Percentiles rank a stretch among this genome's conserved stretches.
Conservation (phyloP, 352 stramenopile genomes). For the Pythium coloratum region DNA sequence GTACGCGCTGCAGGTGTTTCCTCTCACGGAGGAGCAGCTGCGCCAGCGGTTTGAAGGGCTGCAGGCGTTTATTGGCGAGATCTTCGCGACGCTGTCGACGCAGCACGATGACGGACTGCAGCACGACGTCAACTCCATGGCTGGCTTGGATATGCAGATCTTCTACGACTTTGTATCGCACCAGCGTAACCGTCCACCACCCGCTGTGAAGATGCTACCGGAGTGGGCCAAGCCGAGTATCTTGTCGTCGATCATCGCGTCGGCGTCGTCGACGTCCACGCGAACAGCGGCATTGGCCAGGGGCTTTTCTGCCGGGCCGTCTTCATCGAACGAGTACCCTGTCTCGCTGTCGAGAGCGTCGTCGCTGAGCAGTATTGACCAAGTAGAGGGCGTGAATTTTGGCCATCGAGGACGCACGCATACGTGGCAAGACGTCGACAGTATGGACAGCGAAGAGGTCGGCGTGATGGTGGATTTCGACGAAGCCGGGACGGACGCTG, state of each 20-base stretch:
- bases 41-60: conserved; percentile 70
- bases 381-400: conserved; percentile 9
- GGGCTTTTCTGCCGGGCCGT: neutral
- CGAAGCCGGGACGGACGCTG: conserved; percentile 18
- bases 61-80: conserved; percentile 49
- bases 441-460: conserved; percentile 64
- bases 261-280: conserved; percentile 16
- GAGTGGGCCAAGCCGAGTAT: conserved; percentile 57
- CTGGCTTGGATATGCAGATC: conserved; percentile 81
- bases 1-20: conserved; percentile 80
- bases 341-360: conserved; percentile 21
- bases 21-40: conserved; percentile 60
- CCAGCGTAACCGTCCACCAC: conserved; percentile 65
- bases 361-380: conserved; percentile 23
- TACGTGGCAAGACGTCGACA: conserved; percentile 59
- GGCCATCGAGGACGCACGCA: neutral
- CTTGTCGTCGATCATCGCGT: conserved; percentile 24
- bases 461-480: conserved; percentile 33
- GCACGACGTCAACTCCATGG: conserved; percentile 55
- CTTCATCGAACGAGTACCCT: conserved; percentile 10
- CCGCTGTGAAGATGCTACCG: conserved; percentile 44
- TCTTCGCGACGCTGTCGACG: conserved; percentile 43
- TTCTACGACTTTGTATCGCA: conserved; percentile 75
- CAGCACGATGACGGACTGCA: conserved; percentile 59
- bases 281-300: neutral